Percentiles rank a stretch among this genome's conserved stretches.
phyloP scores from a whole-genome alignment of 495 filamentous ascomycete genomes.

The Astrothelium macrocarpum region DNA sequence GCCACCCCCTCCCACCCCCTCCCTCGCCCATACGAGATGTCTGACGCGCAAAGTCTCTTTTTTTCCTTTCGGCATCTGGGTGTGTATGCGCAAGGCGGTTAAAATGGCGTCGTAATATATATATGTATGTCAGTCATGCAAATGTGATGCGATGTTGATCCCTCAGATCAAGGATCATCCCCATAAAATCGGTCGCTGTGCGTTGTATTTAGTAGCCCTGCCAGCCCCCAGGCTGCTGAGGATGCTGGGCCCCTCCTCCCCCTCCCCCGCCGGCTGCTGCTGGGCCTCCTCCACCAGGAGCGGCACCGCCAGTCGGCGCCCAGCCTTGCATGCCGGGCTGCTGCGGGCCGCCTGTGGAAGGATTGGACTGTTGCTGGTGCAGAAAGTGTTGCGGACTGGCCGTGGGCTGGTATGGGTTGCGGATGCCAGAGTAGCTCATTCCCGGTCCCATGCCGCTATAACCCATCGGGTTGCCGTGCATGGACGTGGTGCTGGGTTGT shows the following conservation, averaged over 20 bases:
- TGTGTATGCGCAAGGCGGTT: too few relatives aligned
- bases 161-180: neutral
- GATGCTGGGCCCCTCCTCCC: too few relatives aligned
- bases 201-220: slow-evolving; percentile 11
- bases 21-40: too few relatives aligned
- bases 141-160: neutral
- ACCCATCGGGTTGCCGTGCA: slow-evolving; percentile 27
- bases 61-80: too few relatives aligned
- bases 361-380: slow-evolving; percentile 10
- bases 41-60: too few relatives aligned
- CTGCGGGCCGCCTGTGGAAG: too few relatives aligned
- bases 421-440: slow-evolving; percentile 9
- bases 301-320: slow-evolving; percentile 12
- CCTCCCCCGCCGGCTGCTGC: too few relatives aligned
- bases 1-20: too few relatives aligned
- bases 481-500: slow-evolving; percentile 36
- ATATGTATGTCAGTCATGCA: neutral
- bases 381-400: slow-evolving; percentile 21
- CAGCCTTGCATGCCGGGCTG: slow-evolving; percentile 25
- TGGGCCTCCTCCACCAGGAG: too few relatives aligned
- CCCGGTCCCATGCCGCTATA: slow-evolving; percentile 28
- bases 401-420: slow-evolving; percentile 19
- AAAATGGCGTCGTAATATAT: too few relatives aligned
- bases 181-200: neutral
- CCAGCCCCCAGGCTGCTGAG: slow-evolving; percentile 18